Percentiles rank a stretch among this genome's conserved stretches.
These are phyloP conservation scores for Cyphellophora attinorum DNA, from an alignment of 2,329 filamentous ascomycete species.

Conservation along the genomic window DNA sequence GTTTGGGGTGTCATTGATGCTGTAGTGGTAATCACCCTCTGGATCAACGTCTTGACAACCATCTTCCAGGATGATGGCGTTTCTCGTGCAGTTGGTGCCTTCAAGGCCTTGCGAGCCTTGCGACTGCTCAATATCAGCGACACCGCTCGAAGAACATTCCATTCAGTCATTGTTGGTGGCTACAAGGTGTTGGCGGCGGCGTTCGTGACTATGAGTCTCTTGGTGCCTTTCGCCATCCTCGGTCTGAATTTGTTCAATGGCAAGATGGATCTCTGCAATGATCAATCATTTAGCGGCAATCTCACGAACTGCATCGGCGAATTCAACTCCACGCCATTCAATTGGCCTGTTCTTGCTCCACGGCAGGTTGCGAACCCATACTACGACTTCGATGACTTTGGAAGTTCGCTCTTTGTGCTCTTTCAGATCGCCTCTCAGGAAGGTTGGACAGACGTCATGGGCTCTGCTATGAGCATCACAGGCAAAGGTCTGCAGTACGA, in stretches of 20 bases:
- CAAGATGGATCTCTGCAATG: conserved; percentile 71
- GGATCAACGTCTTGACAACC: conserved; percentile 85
- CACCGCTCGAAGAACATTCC: conserved; percentile 89
- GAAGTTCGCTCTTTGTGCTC: conserved; percentile 85
- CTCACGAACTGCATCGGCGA: conserved; percentile 76
- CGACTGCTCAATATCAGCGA: conserved; percentile 91
- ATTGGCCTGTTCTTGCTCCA: conserved; percentile 77
- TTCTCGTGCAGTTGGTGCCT: conserved; percentile 84
- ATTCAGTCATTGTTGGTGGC: conserved; percentile 85
- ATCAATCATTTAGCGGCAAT: conserved; percentile 37
- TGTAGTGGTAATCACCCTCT: conserved; percentile 81
- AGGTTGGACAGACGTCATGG: conserved; percentile 93
- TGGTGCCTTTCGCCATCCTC: conserved; percentile 95
- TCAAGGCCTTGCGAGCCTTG: conserved; percentile 89
- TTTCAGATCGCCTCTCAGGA: conserved; percentile 99
- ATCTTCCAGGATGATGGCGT: conserved; percentile 73
- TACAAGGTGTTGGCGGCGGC: conserved; percentile 91
- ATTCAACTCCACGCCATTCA: conserved; percentile 65
- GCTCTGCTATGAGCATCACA: conserved; percentile 70
- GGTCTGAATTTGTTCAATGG: conserved; percentile 89
- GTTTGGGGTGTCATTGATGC: conserved; percentile 96
- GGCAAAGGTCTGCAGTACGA: conserved; percentile 65
- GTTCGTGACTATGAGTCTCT: conserved; percentile 84
- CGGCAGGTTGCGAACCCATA: conserved; percentile 71
- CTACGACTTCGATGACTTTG: conserved; percentile 91